A percentile compares a stretch with the other conserved stretches of the same genome.
These are phyloP conservation scores for Aspergillus brasiliensis DNA, from an alignment of 2,329 filamentous ascomycete genomes.

Conservation along the genomic window DNA sequence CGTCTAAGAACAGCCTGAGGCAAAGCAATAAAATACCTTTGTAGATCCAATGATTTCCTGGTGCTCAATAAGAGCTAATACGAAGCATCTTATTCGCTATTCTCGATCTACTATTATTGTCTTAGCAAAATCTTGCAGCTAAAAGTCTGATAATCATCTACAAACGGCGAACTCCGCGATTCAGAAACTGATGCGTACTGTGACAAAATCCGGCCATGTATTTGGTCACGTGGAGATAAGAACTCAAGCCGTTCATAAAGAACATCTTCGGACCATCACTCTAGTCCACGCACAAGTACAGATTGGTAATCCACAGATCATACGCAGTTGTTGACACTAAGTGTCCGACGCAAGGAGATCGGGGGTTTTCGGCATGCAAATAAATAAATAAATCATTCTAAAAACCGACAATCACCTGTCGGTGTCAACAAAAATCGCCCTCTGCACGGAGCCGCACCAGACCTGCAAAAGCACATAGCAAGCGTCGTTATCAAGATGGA, in stretches of 20 bases:
- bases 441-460: neutral
- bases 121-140: neutral
- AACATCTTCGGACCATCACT: neutral
- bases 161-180: neutral
- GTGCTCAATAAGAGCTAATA: too few species aligned
- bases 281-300: neutral
- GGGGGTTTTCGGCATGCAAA: neutral
- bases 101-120: too few species aligned
- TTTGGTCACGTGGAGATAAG: neutral
- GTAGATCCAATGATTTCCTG: too few species aligned
- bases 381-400: neutral
- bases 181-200: neutral
- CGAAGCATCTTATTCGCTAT: too few species aligned
- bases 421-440: neutral
- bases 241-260: neutral
- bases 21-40: too few species aligned
- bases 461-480: neutral
- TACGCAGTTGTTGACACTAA: neutral
- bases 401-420: neutral
- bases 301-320: neutral
- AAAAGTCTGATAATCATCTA: neutral
- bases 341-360: neutral
- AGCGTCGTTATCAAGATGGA: slow-evolving; percentile 31
- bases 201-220: neutral
- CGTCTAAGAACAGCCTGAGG: too few species aligned